Evolutionary conservation across 2,329 filamentous ascomycete species (phyloP), one percentile per base, ranked within the genome.

Genomic region (Exophiala sp.): DNA sequence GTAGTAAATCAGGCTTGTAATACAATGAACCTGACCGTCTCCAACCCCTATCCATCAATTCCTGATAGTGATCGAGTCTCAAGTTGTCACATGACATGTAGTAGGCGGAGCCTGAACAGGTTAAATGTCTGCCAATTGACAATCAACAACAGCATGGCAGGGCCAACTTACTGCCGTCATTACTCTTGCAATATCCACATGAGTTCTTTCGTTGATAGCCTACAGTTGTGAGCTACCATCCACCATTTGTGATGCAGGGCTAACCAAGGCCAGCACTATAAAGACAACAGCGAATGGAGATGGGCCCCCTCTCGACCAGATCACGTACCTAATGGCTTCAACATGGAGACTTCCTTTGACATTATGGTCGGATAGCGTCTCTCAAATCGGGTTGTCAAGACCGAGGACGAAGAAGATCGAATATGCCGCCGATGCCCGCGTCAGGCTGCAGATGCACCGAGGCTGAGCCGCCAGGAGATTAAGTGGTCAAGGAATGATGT

Each of bases 1-100:
- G 76, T 51, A 78, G 77, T 61, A 88, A 82, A 66, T 75, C 73
- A 56, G 70, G 73, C 58, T 74, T 75, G 60, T 75, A 75, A 60
- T 73, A 74, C 40, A 73, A 63, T 9, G 66, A 70, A 1, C 73
- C 73, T 32, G 73, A 75, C 57, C 73, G 66, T 65, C 73, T 67
- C 73, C 73, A 75, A 39, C 73, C 73, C 38, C 70, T 65, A 59
- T 75, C 69, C 51, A 75, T 64, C 16, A 75, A 65, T 22, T 65
- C 60, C 55, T 73, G 72, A 64, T 75, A 75, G 60, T 75, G 70
- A 46, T 66, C 65, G 34, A 70, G 67, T 45, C 65, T 64, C 54
- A 74, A 67, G 29, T 66, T 65, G 27, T 69, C 63, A 13, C 70
- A 73, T 44, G 66, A 68, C 58, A 70, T 64, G 61, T 73, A 74